phyloP scores from a whole-genome alignment of 2,329 filamentous ascomycete species.

The Aspergillus neoniger region DNA sequence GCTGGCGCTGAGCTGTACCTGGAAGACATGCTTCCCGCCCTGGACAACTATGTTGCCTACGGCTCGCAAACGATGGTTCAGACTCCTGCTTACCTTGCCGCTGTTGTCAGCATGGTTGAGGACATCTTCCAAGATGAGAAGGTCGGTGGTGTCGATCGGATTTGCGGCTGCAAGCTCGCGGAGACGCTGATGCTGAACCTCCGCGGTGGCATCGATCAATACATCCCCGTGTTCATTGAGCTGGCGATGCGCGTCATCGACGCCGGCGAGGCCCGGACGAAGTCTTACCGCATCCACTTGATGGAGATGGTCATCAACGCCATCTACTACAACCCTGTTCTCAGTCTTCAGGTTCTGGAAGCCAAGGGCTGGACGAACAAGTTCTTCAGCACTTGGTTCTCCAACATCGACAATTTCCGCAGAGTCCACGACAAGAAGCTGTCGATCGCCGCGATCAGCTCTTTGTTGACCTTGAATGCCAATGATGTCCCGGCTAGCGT shows the following conservation, averaged over 20 bases:
- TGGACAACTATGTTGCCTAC: constrained; percentile 97
- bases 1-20: constrained; percentile 94
- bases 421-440: constrained; percentile 98
- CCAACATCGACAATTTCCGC: constrained; percentile 88
- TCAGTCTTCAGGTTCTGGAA: constrained; percentile 87
- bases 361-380: constrained; percentile 93
- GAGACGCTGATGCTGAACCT: constrained; percentile 97
- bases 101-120: constrained; percentile 88
- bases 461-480: constrained; percentile 75
- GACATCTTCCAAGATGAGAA: constrained; percentile 94
- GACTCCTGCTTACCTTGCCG: constrained; percentile 82
- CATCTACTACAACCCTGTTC: constrained; percentile 91
- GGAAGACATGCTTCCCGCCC: constrained; percentile 95
- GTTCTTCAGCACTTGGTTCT: constrained; percentile 98
- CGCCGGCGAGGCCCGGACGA: constrained; percentile 77
- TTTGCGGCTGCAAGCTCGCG: constrained; percentile 95
- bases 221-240: constrained; percentile 82
- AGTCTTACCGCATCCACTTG: constrained; percentile 90
- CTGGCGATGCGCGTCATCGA: constrained; percentile 81
- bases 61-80: constrained; percentile 77
- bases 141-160: constrained; percentile 88
- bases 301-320: constrained; percentile 99
- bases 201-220: constrained; percentile 82
- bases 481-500: constrained; percentile 89
- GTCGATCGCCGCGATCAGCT: constrained; percentile 88